A percentile compares a stretch with the other conserved stretches of the same genome.
These are phyloP conservation scores for Gossypium anomalum DNA, from an alignment of 345 rosid species.

Conservation along the genomic window DNA sequence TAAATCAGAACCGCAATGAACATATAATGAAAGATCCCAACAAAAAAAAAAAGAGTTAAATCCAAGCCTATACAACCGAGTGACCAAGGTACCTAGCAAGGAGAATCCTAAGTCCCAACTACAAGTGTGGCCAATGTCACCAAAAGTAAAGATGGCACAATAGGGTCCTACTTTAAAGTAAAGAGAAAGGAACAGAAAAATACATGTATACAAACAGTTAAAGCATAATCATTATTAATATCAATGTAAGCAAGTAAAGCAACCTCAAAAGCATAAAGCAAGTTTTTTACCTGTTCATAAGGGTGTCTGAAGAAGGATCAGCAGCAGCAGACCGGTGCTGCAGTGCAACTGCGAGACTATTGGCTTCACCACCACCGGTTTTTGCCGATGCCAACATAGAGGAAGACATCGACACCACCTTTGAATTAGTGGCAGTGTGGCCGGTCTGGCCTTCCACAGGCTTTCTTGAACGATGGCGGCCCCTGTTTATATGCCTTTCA, in stretches of 20 bases:
- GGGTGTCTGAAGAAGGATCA: slow-evolving; percentile 32
- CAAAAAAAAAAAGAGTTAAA: neutral
- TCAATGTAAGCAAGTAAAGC: slow-evolving; percentile 6
- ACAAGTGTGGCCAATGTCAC: slow-evolving; percentile 13
- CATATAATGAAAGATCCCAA: neutral
- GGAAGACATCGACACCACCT: slow-evolving; percentile 30
- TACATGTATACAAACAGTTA: slow-evolving; percentile 17
- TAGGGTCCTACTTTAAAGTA: slow-evolving; percentile 26
- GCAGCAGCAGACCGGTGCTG: slow-evolving; percentile 31
- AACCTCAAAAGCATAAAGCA: neutral
- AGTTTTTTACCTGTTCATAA: slow-evolving; percentile 34
- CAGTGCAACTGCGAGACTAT: slow-evolving; percentile 26
- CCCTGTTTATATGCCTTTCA: slow-evolving; percentile 77
- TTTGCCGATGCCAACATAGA: slow-evolving; percentile 25
- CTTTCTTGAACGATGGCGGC: slow-evolving; percentile 91
- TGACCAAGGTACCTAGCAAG: neutral
- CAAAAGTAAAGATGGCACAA: slow-evolving; percentile 28
- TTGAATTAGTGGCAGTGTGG: slow-evolving; percentile 40
- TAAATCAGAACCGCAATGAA: neutral
- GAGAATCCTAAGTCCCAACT: slow-evolving; percentile 13
- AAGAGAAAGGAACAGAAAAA: slow-evolving; percentile 17
- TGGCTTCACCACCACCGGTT: slow-evolving; percentile 29
- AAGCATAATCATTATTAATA: slow-evolving; percentile 19
- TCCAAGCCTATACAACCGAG: neutral
- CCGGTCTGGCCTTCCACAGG: slow-evolving; percentile 64